These are phyloP conservation scores for Citrullus mucosospermus DNA, from an alignment of 306 rosid genomes.

Conservation along the genomic window DNA sequence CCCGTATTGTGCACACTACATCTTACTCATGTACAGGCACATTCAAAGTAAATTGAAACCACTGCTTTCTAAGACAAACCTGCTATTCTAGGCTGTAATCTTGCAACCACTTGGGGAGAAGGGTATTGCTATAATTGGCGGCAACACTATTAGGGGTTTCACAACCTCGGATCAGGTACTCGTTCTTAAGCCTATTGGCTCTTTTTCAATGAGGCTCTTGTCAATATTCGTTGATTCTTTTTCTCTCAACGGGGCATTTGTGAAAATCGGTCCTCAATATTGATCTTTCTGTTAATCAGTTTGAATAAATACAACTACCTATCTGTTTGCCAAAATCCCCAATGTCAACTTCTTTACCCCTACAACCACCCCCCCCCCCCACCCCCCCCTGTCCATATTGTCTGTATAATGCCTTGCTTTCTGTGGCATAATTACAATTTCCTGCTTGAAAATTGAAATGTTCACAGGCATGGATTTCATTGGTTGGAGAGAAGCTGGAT, in stretches of 20 bases:
- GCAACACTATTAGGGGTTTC: conserved; percentile 85
- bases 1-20: background rate
- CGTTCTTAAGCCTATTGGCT: background rate
- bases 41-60: background rate
- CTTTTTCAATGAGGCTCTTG: background rate
- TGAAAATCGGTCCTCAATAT: background rate
- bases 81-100: conserved; percentile 62
- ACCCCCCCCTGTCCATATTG: background rate
- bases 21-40: background rate
- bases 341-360: background rate
- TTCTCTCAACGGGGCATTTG: background rate
- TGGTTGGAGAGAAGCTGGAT: conserved; percentile 61
- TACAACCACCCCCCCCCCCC: background rate
- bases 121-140: conserved; percentile 79
- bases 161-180: conserved; percentile 72
- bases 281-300: background rate
- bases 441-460: background rate
- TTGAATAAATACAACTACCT: background rate
- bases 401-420: background rate
- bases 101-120: conserved; percentile 92
- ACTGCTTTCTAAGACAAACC: conserved; percentile 1
- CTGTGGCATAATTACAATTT: background rate
- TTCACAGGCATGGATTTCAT: conserved; percentile 39
- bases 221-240: background rate
- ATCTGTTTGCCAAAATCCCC: background rate